Evolutionary conservation across 352 stramenopile genomes (phyloP).

Genomic region (Peronospora belbahrii): DNA sequence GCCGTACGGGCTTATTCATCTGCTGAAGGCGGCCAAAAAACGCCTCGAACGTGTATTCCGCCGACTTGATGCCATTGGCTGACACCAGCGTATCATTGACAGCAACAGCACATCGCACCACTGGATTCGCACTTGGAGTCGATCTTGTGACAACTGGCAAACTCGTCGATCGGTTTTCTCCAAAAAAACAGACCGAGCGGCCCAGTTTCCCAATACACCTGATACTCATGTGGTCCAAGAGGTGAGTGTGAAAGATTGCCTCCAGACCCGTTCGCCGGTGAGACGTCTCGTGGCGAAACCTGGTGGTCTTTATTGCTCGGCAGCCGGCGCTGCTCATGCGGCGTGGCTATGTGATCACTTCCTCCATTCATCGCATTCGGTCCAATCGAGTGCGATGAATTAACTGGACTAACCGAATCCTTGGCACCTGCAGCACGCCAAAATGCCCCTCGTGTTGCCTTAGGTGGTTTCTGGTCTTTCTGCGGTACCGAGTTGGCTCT

Average conservation of each 20-base stretch:
- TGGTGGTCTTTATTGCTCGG: slow-evolving; percentile 24
- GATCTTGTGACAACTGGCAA: slow-evolving; percentile 75
- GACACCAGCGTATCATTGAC: slow-evolving; percentile 75
- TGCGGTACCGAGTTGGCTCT: slow-evolving; percentile 53
- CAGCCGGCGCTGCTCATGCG: slow-evolving; percentile 11
- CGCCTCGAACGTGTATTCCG: slow-evolving; percentile 66
- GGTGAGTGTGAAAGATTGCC: slow-evolving; percentile 9
- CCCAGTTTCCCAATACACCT: slow-evolving; percentile 76
- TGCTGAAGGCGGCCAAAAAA: slow-evolving; percentile 79
- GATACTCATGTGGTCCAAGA: slow-evolving; percentile 35
- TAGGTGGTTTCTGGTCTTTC: slow-evolving; percentile 37
- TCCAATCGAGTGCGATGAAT: slow-evolving; percentile 7
- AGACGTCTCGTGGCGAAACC: slow-evolving; percentile 32
- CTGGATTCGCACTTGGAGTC: slow-evolving; percentile 49
- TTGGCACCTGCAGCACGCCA: slow-evolving; percentile 42
- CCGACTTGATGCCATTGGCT: slow-evolving; percentile 62
- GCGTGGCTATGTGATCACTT: slow-evolving; percentile 9
- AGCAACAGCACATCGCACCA: slow-evolving; percentile 61
- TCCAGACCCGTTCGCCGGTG: background rate
- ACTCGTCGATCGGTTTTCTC: slow-evolving; percentile 56
- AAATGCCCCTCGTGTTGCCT: slow-evolving; percentile 46
- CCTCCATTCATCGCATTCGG: slow-evolving; percentile 4
- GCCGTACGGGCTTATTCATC: slow-evolving; percentile 76
- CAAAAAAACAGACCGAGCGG: slow-evolving; percentile 81
- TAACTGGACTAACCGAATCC: slow-evolving; percentile 20